Conservation (phyloP, 2,329 filamentous ascomycete genomes). For the Claviceps quebecensis region DNA sequence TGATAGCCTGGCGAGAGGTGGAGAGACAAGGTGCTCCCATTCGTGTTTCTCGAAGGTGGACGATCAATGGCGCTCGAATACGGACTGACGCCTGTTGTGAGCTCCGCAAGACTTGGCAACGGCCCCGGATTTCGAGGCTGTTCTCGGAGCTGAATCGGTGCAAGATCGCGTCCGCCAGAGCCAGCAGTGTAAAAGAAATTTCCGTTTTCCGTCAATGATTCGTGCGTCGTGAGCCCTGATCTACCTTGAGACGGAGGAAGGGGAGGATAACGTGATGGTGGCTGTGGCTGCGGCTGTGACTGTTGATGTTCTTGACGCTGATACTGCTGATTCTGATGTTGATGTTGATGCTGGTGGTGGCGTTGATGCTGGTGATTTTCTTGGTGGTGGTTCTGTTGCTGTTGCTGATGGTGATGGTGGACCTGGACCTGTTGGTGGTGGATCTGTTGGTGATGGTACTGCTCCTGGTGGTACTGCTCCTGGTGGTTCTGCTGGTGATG, state of each 20-base stretch:
- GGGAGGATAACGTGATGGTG: slow-evolving; percentile 17
- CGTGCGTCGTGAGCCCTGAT: slow-evolving; percentile 8
- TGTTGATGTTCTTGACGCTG: background rate
- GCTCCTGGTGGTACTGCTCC: background rate
- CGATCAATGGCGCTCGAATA: slow-evolving; percentile 37
- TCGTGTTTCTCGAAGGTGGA: slow-evolving; percentile 16
- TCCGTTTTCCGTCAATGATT: slow-evolving; percentile 15
- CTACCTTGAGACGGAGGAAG: slow-evolving; percentile 16
- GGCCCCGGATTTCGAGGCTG: slow-evolving; percentile 27
- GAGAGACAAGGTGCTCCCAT: slow-evolving; percentile 14
- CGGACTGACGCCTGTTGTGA: slow-evolving; percentile 49
- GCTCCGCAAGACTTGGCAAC: slow-evolving; percentile 47
- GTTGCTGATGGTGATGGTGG: slow-evolving; percentile 14
- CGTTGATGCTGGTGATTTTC: background rate
- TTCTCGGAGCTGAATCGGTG: slow-evolving; percentile 36
- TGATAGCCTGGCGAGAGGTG: slow-evolving; percentile 20
- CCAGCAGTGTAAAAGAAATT: slow-evolving; percentile 20
- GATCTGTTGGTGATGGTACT: background rate
- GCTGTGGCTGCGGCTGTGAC: slow-evolving; percentile 13
- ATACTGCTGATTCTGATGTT: background rate
- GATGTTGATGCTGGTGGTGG: background rate
- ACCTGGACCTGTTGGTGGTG: slow-evolving; percentile 16
- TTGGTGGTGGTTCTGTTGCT: too few relatives aligned
- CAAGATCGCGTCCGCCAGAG: slow-evolving; percentile 30
- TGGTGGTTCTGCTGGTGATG: slow-evolving; percentile 12